Percentiles rank a stretch among this genome's conserved stretches.
phyloP scores from a whole-genome alignment of 495 filamentous ascomycete species.

The Penicillium odoratum region DNA sequence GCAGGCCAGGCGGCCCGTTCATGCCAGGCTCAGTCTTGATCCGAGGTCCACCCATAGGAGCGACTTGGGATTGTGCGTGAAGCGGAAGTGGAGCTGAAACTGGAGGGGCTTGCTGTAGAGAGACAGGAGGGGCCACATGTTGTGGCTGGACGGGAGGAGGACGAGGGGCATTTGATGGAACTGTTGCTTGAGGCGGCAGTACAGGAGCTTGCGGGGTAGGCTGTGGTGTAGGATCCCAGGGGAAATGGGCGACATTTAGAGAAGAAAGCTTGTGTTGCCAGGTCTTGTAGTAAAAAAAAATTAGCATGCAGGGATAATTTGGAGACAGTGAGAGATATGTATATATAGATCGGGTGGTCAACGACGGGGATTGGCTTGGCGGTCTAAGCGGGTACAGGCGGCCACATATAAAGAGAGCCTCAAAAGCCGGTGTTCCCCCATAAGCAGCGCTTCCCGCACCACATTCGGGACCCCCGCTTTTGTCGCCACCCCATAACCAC shows the following conservation, averaged over 20 bases:
- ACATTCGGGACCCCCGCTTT: slow-evolving; percentile 37
- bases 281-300: slow-evolving; percentile 53
- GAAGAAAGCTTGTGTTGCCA: slow-evolving; percentile 91
- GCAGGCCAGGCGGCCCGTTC: slow-evolving; percentile 47
- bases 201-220: slow-evolving; percentile 42
- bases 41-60: slow-evolving; percentile 41
- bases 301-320: slow-evolving; percentile 4
- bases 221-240: slow-evolving; percentile 82
- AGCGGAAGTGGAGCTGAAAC: neutral
- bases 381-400: slow-evolving; percentile 36
- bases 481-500: slow-evolving; percentile 20
- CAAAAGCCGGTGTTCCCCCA: slow-evolving; percentile 43
- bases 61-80: slow-evolving; percentile 8
- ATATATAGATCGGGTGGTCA: slow-evolving; percentile 10
- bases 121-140: slow-evolving; percentile 32
- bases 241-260: slow-evolving; percentile 80
- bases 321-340: neutral
- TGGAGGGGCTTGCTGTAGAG: slow-evolving; percentile 31
- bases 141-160: slow-evolving; percentile 34
- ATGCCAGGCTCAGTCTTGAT: slow-evolving; percentile 78
- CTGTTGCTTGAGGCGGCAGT: slow-evolving; percentile 47
- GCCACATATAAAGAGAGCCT: slow-evolving; percentile 44
- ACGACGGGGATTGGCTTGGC: slow-evolving; percentile 30
- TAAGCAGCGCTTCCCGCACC: slow-evolving; percentile 44
- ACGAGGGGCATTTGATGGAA: slow-evolving; percentile 61